Base-by-base conservation (phyloP, 148 eudicot genomes). In the Rhododendron henanense region DNA sequence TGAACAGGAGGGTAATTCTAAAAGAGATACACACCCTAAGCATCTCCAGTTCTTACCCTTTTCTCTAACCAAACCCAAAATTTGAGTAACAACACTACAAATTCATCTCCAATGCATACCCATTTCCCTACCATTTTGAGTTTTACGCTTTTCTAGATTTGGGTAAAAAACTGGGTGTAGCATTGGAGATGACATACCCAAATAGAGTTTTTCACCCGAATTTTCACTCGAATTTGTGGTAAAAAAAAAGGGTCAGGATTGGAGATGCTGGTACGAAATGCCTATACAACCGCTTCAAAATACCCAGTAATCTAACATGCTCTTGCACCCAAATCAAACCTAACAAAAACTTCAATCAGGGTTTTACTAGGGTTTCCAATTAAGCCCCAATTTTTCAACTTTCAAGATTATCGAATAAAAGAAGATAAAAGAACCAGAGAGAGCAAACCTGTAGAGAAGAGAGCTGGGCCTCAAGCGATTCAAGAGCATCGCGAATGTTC, bases 391-490 rank as follows among this genome's bases (percentile, higher is more conserved):
- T 23, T 45, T 23, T n/a, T 19, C 41, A 45, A 78, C 4, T 39
- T 76, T 19, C 2, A 21, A 77, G 28, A n/a, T 23, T 3, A 78
- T 45, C 4, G 18, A 10, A 41, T 1, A 85, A 78, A 78, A 19
- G 15, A 75, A 81, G 76, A 48, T 37, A 47, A 23, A 28, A 14
- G 10, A 65, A 83, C 10, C 59, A 74, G 69, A 33, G 44, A 35
- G 45, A 39, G 47, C 48, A 71, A 78, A 95, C 99, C 96, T 95
- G 98, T 71, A 96, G 88, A 83, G 98, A 91, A 84, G 93, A 83
- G 37, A 96, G 94, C 82, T 94, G 99, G 41, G 92, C 90, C 85
- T 96, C 96, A 48, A 96, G 95, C 61, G 96, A 92, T 83, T 94
- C 93, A 23, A 96, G 93, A 37, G 98, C 94, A 82, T 96, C 94